Evolutionary conservation across 208 protist genomes (phyloP), one percentile per base, ranked within the genome.

Genomic region (Leishmania aethiopica): DNA sequence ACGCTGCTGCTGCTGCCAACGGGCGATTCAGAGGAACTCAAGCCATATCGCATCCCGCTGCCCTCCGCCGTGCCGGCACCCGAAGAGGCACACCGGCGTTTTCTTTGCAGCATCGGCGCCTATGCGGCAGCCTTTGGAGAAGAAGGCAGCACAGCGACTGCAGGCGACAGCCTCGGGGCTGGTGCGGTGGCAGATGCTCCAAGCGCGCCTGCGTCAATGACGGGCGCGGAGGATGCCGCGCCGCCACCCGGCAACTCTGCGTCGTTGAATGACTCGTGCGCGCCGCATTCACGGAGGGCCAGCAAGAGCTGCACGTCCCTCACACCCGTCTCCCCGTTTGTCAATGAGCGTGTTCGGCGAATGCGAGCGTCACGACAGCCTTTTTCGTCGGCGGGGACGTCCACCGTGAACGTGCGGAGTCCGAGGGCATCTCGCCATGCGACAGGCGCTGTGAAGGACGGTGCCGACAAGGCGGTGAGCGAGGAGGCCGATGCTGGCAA

Each of bases 21-120:
- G 0, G 8, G 37, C 25, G 77, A 49, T 0, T 49, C 25, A 7
- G 76, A 81, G 7, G 82, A 85, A 28, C 60, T 85, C 45, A 69
- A 72, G 77, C 76, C 45, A 15, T 85, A 85, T 59, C 82, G 82
- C 42, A 85, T 85, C 28, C 82, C 82, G 19, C 10, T 85, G 1
- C 82, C 82, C 1, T 80, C 82, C 0, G 82, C 82, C 0, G 82
- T 85, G 60, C 77, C 75, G 10, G 70, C 37, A 15, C 82, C 82
- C 13, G 82, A 80, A 1, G 76, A 81, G 60, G 67, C 73, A 11
- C 59, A 35, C 2, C 70, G 45, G 25, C 57, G 55, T 35, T 17
- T 80, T 32, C 57, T 69, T 53, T 59, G 19, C 57, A 51, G 25
- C 28, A 78, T 78, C 37, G 57, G 75, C 40, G 55, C 75, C 6